phyloP scores from a whole-genome alignment of 768 basidiomycete species.

The Antrodiella citrinella region DNA sequence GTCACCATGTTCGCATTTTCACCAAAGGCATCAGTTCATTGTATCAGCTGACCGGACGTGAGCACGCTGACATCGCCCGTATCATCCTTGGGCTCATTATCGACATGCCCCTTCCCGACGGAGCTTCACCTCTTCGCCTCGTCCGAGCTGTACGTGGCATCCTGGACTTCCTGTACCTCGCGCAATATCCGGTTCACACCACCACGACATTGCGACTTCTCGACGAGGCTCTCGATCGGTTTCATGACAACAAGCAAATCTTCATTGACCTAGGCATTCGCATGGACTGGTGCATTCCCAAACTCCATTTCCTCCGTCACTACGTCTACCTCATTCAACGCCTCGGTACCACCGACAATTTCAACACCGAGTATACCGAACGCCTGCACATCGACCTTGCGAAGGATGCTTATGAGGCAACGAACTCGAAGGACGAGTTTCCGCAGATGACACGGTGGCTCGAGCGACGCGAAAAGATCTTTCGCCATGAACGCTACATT shows the following conservation, averaged over 20 bases:
- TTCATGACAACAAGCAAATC: slow-evolving; percentile 16
- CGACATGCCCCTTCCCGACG: too few relatives aligned
- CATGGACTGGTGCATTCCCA: slow-evolving; percentile 22
- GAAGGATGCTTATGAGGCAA: slow-evolving; percentile 20
- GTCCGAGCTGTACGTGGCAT: too few relatives aligned
- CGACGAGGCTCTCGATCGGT: slow-evolving; percentile 18
- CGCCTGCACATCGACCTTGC: slow-evolving; percentile 21
- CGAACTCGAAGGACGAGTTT: slow-evolving; percentile 18
- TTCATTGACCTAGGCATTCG: slow-evolving; percentile 9
- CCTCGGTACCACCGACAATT: slow-evolving; percentile 18
- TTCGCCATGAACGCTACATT: too few relatives aligned
- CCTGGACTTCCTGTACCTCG: slow-evolving; percentile 33
- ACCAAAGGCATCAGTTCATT: slow-evolving; percentile 20
- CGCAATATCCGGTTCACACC: slow-evolving; percentile 28
- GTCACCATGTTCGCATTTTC: slow-evolving; percentile 11
- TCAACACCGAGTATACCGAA: slow-evolving; percentile 22
- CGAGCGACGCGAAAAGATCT: slow-evolving; percentile 11
- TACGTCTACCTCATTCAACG: slow-evolving; percentile 12
- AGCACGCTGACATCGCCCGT: too few relatives aligned
- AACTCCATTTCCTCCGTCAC: slow-evolving; percentile 18
- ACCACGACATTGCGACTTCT: slow-evolving; percentile 22
- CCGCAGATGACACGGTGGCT: slow-evolving; percentile 20
- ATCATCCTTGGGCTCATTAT: too few relatives aligned
- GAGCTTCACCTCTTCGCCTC: too few relatives aligned
- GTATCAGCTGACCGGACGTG: slow-evolving; percentile 34